Evolutionary conservation across 2,329 filamentous ascomycete species (phyloP).

Genomic region (Penicillium verrucosum): DNA sequence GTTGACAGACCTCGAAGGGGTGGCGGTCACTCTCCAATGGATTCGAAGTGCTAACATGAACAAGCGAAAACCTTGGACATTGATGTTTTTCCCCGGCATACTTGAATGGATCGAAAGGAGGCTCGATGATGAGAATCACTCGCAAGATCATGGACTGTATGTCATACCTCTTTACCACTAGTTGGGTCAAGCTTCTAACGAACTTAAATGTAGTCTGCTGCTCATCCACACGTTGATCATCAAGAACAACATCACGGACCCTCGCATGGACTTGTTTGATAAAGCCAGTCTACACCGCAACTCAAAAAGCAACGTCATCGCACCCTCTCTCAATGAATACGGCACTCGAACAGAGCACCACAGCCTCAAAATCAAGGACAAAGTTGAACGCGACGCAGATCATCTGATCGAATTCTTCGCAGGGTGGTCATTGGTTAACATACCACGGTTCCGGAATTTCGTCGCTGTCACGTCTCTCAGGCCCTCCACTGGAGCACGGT

Average conservation of each 20-base stretch:
- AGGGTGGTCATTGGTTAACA: conserved; percentile 36
- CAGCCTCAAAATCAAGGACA: conserved; percentile 20
- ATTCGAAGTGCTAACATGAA: conserved; percentile 27
- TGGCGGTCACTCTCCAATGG: conserved; percentile 38
- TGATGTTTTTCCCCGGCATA: conserved; percentile 40
- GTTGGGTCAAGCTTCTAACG: not conserved
- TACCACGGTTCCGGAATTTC: conserved; percentile 33
- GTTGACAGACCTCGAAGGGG: conserved; percentile 26
- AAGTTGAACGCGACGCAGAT: conserved; percentile 33
- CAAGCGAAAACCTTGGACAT: conserved; percentile 35
- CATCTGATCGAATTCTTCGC: conserved; percentile 41
- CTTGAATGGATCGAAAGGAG: conserved; percentile 33
- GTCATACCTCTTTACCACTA: not conserved
- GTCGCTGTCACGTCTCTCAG: conserved; percentile 22
- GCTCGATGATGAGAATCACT: conserved; percentile 12
- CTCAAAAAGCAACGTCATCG: conserved; percentile 29
- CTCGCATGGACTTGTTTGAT: conserved; percentile 8
- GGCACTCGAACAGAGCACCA: conserved; percentile 27
- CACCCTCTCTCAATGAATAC: conserved; percentile 29
- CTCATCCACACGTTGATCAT: conserved; percentile 21
- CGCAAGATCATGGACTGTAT: conserved; percentile 6
- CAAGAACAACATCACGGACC: conserved; percentile 22
- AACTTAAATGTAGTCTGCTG: conserved; percentile 4
- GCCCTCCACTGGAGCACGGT: not conserved
- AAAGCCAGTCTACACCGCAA: conserved; percentile 22